phyloP scores from a whole-genome alignment of 2,329 filamentous ascomycete genomes.

The Tolypocladium endophyticum region DNA sequence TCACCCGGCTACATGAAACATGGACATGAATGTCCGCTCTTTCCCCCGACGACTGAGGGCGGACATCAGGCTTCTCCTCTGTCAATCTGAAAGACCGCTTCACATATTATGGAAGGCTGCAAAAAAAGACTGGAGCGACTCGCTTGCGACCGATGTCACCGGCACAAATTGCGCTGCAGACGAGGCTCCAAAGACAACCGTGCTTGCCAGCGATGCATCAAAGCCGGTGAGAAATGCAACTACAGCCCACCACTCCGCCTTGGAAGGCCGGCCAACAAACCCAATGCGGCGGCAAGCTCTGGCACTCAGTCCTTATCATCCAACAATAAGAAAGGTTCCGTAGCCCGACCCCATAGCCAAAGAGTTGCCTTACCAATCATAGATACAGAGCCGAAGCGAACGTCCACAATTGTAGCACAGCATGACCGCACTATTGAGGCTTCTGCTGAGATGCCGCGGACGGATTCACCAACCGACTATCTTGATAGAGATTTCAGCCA shows the following conservation, averaged over 20 bases:
- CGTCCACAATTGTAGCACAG: not conserved
- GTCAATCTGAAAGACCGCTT: not conserved
- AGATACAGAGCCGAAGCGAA: not conserved
- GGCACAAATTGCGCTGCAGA: slow-evolving; percentile 3
- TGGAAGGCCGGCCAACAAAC: not conserved
- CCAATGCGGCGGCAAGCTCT: not conserved
- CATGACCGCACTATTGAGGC: not conserved
- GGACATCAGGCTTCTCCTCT: not conserved
- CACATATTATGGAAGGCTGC: not conserved
- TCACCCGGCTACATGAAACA: not conserved
- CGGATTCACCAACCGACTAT: not conserved
- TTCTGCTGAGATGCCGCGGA: not conserved
- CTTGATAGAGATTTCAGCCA: not conserved
- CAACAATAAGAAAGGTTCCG: not conserved
- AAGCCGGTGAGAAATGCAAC: slow-evolving; percentile 2
- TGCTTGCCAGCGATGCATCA: slow-evolving; percentile 3
- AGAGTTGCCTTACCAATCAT: not conserved
- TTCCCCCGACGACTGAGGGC: not conserved
- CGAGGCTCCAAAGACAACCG: not conserved
- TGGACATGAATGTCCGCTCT: not conserved
- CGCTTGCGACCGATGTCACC: not conserved
- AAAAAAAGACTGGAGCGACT: not conserved
- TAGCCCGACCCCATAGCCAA: not conserved
- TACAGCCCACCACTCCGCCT: slow-evolving; percentile 4
- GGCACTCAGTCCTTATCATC: not conserved